phyloP scores from a whole-genome alignment of 2,329 filamentous ascomycete genomes.

The Diatrype stigma region DNA sequence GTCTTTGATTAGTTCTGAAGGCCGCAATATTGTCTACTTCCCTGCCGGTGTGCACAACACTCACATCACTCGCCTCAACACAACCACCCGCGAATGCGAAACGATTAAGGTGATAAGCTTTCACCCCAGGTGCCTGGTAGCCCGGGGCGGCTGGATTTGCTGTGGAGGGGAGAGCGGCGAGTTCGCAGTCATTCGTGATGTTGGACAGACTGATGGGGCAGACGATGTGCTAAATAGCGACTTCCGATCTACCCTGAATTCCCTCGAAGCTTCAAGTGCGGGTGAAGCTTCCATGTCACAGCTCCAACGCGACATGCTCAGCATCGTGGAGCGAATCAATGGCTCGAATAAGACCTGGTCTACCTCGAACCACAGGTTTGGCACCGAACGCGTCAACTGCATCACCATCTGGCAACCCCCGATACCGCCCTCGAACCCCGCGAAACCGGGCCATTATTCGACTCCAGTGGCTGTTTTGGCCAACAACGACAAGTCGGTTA shows the following conservation, averaged over 20 bases:
- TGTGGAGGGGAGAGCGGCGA: slow-evolving; percentile 86
- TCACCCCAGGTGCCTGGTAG: slow-evolving; percentile 80
- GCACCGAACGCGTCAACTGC: slow-evolving; percentile 61
- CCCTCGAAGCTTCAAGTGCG: slow-evolving; percentile 21
- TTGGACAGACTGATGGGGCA: slow-evolving; percentile 30
- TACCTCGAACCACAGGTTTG: slow-evolving; percentile 50
- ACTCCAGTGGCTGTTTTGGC: slow-evolving; percentile 66
- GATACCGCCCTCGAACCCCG: slow-evolving; percentile 21
- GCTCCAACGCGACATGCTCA: slow-evolving; percentile 28
- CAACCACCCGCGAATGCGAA: slow-evolving; percentile 65
- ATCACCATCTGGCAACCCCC: slow-evolving; percentile 61
- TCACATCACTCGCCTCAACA: slow-evolving; percentile 64
- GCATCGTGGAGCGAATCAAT: slow-evolving; percentile 27
- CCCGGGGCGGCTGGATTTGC: slow-evolving; percentile 82
- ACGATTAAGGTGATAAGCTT: slow-evolving; percentile 68
- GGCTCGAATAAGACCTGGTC: slow-evolving; percentile 41
- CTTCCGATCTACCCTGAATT: slow-evolving; percentile 15
- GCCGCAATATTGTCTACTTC: slow-evolving; percentile 77
- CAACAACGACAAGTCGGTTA: slow-evolving; percentile 90
- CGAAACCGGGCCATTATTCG: slow-evolving; percentile 37
- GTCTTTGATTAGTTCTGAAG: slow-evolving; percentile 79
- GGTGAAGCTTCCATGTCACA: slow-evolving; percentile 31
- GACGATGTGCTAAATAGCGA: slow-evolving; percentile 22
- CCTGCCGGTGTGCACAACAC: slow-evolving; percentile 67
- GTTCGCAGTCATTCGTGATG: slow-evolving; percentile 70